phyloP scores from a whole-genome alignment of 164 flowering plant species.

The Amborella trichopoda region DNA sequence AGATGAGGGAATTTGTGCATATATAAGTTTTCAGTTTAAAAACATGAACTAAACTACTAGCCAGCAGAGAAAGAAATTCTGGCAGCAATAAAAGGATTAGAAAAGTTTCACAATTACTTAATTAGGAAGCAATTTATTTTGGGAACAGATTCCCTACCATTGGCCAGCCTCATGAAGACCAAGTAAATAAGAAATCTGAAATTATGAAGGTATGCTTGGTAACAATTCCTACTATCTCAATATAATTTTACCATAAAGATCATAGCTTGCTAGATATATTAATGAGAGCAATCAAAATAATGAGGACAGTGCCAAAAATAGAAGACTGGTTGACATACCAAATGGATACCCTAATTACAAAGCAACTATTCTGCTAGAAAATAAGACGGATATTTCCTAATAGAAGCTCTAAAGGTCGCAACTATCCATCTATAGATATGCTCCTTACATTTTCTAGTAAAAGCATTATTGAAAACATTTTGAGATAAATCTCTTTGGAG shows the following conservation, averaged over 20 bases:
- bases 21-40: not conserved
- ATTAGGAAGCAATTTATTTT: not conserved
- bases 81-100: not conserved
- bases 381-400: too few species aligned
- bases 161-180: not conserved
- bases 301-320: not conserved
- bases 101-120: not conserved
- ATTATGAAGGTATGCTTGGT: conserved; percentile 1
- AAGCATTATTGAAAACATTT: not conserved
- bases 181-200: not conserved
- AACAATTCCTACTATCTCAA: not conserved
- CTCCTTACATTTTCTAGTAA: not conserved
- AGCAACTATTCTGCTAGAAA: too few species aligned
- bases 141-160: not conserved
- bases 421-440: not conserved
- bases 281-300: not conserved
- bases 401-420: too few species aligned
- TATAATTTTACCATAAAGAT: not conserved
- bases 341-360: not conserved
- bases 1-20: not conserved
- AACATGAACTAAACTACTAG: not conserved
- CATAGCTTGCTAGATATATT: not conserved
- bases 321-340: not conserved
- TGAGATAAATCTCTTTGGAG: not conserved
- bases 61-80: not conserved